These are phyloP conservation scores for Melampsora americana DNA, from an alignment of 1,284 basidiomycete species.

Conservation along the genomic window DNA sequence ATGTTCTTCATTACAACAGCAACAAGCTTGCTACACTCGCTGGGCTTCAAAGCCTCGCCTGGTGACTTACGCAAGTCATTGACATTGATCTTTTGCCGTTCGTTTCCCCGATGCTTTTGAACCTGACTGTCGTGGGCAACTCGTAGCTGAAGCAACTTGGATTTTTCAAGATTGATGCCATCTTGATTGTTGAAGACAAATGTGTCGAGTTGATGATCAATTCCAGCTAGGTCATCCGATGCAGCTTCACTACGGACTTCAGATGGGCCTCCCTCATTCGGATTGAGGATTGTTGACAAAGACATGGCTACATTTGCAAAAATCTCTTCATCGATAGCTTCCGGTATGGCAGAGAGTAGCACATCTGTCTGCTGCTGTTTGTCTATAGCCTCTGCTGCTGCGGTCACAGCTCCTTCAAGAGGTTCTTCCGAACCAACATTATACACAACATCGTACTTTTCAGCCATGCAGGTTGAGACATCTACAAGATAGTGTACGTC, in stretches of 20 bases:
- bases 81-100: background rate
- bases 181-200: background rate
- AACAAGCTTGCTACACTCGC: constrained; percentile 26
- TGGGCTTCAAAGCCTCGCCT: background rate
- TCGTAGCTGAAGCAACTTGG: no score
- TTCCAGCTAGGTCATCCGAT: background rate
- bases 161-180: no score
- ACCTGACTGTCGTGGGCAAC: no score
- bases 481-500: background rate
- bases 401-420: background rate
- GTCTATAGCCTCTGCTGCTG: background rate
- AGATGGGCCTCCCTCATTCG: background rate
- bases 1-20: constrained; percentile 7
- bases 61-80: background rate
- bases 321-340: background rate
- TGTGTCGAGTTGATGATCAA: constrained; percentile 2
- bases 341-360: background rate
- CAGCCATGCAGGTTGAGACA: constrained; percentile 7
- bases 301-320: constrained; percentile 6
- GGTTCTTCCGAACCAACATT: background rate
- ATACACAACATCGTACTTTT: constrained; percentile 13
- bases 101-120: no score
- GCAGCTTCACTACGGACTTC: background rate
- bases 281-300: constrained; percentile 18
- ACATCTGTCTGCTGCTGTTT: background rate